Percentiles rank a stretch among this genome's conserved stretches.
phyloP scores from a whole-genome alignment of 2,329 filamentous ascomycete species.

The Leptographium galeiforme region DNA sequence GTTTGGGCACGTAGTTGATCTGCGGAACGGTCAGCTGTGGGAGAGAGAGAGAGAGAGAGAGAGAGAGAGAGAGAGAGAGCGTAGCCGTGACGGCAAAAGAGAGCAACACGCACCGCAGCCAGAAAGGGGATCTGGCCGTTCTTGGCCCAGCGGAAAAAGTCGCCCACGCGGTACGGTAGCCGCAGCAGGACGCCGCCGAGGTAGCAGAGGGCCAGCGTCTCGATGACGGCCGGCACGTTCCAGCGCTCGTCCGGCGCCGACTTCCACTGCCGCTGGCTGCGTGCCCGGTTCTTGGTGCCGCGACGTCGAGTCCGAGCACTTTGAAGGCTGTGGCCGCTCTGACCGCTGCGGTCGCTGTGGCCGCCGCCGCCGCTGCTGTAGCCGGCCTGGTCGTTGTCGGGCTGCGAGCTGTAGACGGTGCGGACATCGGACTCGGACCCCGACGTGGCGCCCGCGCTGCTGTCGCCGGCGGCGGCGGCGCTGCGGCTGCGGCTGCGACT shows the following conservation, averaged over 20 bases:
- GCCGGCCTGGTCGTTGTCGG: constrained; percentile 1
- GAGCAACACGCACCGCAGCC: constrained; percentile 36
- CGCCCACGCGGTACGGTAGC: constrained; percentile 61
- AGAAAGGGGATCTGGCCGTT: constrained; percentile 59
- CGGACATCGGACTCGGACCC: constrained; percentile 5
- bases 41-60: too few species aligned
- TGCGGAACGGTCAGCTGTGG: constrained; percentile 13
- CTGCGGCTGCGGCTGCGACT: constrained; percentile 10
- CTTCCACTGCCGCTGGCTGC: constrained; percentile 27
- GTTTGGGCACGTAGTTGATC: constrained; percentile 44
- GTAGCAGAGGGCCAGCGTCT: constrained; percentile 69
- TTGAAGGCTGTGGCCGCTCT: constrained; percentile 1
- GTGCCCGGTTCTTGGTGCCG: constrained; percentile 10
- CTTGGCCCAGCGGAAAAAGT: constrained; percentile 56
- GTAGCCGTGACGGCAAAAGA: background rate
- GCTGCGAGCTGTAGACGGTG: constrained; percentile 10
- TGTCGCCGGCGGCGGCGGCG: background rate
- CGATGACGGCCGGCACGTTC: constrained; percentile 53
- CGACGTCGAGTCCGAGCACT: constrained; percentile 15
- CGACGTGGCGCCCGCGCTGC: background rate
- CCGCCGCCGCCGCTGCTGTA: background rate
- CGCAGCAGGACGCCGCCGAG: constrained; percentile 62
- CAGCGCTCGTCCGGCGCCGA: constrained; percentile 32
- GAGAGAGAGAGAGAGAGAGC: too few species aligned
- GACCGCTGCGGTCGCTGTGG: too few species aligned